These are phyloP conservation scores for Fusarium piperis DNA, from an alignment of 2,329 filamentous ascomycete genomes.

Conservation along the genomic window DNA sequence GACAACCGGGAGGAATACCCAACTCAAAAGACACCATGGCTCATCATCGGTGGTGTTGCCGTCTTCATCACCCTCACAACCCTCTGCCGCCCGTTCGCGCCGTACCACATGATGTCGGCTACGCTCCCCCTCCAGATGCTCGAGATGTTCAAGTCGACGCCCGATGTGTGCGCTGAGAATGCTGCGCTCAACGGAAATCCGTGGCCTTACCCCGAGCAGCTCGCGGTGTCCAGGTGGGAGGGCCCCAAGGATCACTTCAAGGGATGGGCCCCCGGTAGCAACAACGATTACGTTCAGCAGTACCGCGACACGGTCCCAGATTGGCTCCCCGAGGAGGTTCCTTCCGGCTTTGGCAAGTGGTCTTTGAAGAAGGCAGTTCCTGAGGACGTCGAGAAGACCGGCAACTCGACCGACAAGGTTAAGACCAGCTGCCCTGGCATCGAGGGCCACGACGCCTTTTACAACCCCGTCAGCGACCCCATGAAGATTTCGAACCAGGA, in stretches of 20 bases:
- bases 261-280: constrained; percentile 46
- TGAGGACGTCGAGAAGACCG: not conserved
- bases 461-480: constrained; percentile 52
- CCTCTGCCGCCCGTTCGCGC: constrained; percentile 40
- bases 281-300: constrained; percentile 30
- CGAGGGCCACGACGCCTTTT: constrained; percentile 42
- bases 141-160: constrained; percentile 36
- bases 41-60: not conserved
- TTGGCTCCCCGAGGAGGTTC: constrained; percentile 43
- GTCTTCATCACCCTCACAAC: constrained; percentile 29
- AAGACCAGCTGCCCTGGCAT: constrained; percentile 3
- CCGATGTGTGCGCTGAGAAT: constrained; percentile 38
- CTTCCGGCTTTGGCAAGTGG: constrained; percentile 45
- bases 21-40: constrained; percentile 13
- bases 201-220: constrained; percentile 46
- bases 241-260: constrained; percentile 39
- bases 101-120: constrained; percentile 46
- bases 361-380: constrained; percentile 12
- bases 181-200: constrained; percentile 23
- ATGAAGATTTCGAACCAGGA: constrained; percentile 54
- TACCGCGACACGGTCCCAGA: constrained; percentile 41
- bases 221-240: constrained; percentile 40
- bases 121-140: constrained; percentile 45
- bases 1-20: constrained; percentile 13
- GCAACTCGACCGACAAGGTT: not conserved